Conservation (phyloP, 768 basidiomycete genomes). For the Phaeolepiota aurea region DNA sequence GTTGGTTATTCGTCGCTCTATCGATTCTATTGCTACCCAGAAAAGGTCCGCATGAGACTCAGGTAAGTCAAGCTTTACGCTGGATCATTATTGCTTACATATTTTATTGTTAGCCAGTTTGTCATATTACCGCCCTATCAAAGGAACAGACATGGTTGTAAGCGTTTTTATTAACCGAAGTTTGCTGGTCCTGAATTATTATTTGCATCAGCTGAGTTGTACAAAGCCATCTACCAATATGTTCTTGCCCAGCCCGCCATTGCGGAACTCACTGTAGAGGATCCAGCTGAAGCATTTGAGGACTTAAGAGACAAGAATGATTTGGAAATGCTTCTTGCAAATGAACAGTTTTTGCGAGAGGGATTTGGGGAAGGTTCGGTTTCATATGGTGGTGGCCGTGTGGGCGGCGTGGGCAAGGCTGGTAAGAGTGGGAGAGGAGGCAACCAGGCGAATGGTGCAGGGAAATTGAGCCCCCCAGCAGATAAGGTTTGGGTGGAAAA, state of each 20-base stretch:
- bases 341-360: slow-evolving; percentile 62
- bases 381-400: slow-evolving; percentile 45
- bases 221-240: slow-evolving; percentile 77
- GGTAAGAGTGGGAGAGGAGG: slow-evolving; percentile 28
- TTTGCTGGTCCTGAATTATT: background rate
- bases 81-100: background rate
- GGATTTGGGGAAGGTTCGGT: slow-evolving; percentile 42
- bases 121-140: slow-evolving; percentile 90
- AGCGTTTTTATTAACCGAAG: slow-evolving; percentile 17
- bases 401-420: slow-evolving; percentile 34
- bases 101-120: slow-evolving; percentile 67
- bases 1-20: slow-evolving; percentile 92
- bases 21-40: slow-evolving; percentile 94
- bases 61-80: slow-evolving; percentile 44
- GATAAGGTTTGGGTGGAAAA: slow-evolving; percentile 72
- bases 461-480: slow-evolving; percentile 70
- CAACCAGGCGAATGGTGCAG: slow-evolving; percentile 23
- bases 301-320: slow-evolving; percentile 93
- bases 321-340: slow-evolving; percentile 62
- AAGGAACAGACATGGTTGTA: slow-evolving; percentile 84
- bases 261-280: slow-evolving; percentile 94
- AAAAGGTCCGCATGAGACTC: slow-evolving; percentile 77
- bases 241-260: slow-evolving; percentile 57
- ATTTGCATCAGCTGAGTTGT: slow-evolving; percentile 64
- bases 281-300: slow-evolving; percentile 96